phyloP scores from a whole-genome alignment of 2,329 filamentous ascomycete species.

The Sporothrix mexicana region DNA sequence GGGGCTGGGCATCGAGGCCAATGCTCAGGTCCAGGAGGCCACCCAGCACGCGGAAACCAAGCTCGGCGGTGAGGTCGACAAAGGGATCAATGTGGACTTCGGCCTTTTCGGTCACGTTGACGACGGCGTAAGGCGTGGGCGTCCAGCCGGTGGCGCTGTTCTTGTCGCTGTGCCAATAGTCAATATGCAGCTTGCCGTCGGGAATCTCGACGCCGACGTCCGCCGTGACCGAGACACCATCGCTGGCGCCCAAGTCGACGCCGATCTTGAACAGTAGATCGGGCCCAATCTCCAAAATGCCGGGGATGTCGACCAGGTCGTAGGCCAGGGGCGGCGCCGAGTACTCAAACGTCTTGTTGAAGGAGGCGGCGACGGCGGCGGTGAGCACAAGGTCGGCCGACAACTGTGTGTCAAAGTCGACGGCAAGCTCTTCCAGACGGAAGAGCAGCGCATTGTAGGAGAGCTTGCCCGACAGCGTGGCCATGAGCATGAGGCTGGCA shows the following conservation, averaged over 20 bases:
- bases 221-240: constrained; percentile 6
- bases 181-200: constrained; percentile 41
- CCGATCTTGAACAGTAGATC: constrained; percentile 31
- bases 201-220: constrained; percentile 15
- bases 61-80: constrained; percentile 38
- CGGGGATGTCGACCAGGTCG: constrained; percentile 49
- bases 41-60: constrained; percentile 40
- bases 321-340: constrained; percentile 47
- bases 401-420: constrained; percentile 51
- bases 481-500: constrained; percentile 45
- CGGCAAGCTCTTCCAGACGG: constrained; percentile 47
- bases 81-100: constrained; percentile 40
- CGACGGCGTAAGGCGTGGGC: constrained; percentile 36
- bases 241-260: constrained; percentile 20
- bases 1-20: constrained; percentile 41
- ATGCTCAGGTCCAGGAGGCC: constrained; percentile 41
- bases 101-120: constrained; percentile 38
- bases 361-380: constrained; percentile 45
- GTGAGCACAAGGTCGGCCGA: constrained; percentile 47
- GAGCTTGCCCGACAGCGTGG: constrained; percentile 52
- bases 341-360: constrained; percentile 46
- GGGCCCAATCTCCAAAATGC: constrained; percentile 44
- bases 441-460: constrained; percentile 48
- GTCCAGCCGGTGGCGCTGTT: constrained; percentile 37
- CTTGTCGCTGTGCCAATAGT: constrained; percentile 41